Evolutionary conservation across 208 protist species (phyloP).

Genomic region (Balamuthia mandrillaris): DNA sequence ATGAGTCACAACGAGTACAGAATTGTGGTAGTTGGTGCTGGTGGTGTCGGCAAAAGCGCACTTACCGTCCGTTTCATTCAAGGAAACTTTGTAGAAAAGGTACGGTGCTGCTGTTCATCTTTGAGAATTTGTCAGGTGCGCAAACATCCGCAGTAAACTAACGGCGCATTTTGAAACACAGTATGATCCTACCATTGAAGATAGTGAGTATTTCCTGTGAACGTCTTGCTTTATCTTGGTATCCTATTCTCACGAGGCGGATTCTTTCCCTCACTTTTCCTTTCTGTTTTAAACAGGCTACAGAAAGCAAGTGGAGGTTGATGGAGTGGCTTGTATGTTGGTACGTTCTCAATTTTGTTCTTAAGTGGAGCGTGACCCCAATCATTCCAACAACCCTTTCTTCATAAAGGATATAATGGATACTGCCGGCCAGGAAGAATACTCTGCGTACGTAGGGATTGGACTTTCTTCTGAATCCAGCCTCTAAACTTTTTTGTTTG

Average conservation of each 20-base stretch:
- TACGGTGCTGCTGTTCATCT: not conserved
- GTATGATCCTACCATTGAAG: not conserved
- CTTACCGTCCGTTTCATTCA: slow-evolving; percentile 40
- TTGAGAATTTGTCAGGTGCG: too few species aligned
- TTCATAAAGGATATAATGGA: slow-evolving; percentile 64
- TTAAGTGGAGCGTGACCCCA: not conserved
- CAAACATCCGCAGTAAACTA: too few species aligned
- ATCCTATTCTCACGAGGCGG: too few species aligned
- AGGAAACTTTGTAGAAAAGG: slow-evolving; percentile 27
- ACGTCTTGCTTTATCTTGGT: too few species aligned
- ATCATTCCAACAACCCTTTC: not conserved
- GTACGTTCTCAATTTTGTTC: not conserved
- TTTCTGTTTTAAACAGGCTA: slow-evolving; percentile 16
- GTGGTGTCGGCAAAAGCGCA: slow-evolving; percentile 68
- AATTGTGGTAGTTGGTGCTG: slow-evolving; percentile 19
- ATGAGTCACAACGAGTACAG: slow-evolving; percentile 14
- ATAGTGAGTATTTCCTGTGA: too few species aligned
- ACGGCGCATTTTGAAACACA: not conserved
- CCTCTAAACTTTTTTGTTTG: not conserved
- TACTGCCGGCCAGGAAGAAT: slow-evolving; percentile 73
- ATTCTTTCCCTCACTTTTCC: not conserved
- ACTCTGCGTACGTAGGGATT: slow-evolving; percentile 38
- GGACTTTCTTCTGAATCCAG: not conserved
- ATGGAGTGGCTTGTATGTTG: slow-evolving; percentile 65
- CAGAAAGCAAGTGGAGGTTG: slow-evolving; percentile 64